A percentile compares a stretch with the other conserved stretches of the same genome.
These are phyloP conservation scores for Ustilago bromivora DNA, from an alignment of 1,284 basidiomycete species.

Conservation along the genomic window DNA sequence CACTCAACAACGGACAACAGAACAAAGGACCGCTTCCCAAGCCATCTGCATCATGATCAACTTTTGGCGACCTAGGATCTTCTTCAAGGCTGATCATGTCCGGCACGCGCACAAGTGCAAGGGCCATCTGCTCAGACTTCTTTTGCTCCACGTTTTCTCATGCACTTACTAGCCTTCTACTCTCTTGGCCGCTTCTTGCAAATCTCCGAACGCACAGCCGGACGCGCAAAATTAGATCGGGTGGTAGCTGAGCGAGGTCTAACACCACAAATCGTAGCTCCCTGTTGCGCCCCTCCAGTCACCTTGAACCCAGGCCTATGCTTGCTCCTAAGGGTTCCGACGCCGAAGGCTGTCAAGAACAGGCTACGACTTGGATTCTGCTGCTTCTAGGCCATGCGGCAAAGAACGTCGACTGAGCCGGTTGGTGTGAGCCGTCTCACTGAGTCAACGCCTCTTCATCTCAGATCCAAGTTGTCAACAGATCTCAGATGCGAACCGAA, in stretches of 20 bases:
- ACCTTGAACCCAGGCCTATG: too few relatives aligned
- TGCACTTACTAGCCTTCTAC: neutral
- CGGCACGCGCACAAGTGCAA: conserved; percentile 6
- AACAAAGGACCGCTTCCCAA: neutral
- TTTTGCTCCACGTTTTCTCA: neutral
- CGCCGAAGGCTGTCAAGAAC: neutral
- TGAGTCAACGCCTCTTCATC: too few relatives aligned
- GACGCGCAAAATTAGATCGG: neutral
- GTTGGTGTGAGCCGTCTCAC: too few relatives aligned
- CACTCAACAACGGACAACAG: neutral
- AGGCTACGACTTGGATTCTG: neutral
- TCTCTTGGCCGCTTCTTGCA: conserved; percentile 5
- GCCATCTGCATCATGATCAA: neutral
- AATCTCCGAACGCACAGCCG: conserved; percentile 13
- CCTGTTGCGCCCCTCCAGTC: neutral
- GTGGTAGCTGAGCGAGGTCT: neutral
- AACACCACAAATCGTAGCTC: neutral
- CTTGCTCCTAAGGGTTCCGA: too few relatives aligned
- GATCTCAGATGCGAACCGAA: neutral
- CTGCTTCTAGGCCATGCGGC: too few relatives aligned
- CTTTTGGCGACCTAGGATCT: neutral
- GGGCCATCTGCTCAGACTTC: neutral
- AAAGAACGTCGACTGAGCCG: too few relatives aligned
- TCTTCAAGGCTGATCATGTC: conserved; percentile 1
- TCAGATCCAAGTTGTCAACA: too few relatives aligned